These are phyloP conservation scores for Endothia cerciana DNA, from an alignment of 2,329 filamentous ascomycete species.

Conservation along the genomic window DNA sequence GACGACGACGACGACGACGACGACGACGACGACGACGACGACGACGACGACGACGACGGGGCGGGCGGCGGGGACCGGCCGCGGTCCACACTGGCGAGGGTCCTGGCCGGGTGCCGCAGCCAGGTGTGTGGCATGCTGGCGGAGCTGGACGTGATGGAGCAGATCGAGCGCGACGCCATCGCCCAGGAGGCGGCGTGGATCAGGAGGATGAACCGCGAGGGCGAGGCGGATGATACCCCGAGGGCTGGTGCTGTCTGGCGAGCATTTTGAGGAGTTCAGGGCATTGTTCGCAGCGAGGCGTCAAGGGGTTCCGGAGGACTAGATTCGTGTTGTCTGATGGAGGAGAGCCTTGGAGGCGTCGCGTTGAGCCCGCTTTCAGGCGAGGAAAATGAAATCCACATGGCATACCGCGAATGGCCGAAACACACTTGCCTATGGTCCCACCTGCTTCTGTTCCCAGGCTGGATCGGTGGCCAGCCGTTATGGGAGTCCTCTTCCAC, in stretches of 20 bases:
- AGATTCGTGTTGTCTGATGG: too few species aligned
- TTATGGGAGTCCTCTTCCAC: too few species aligned
- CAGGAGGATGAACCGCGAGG: constrained; percentile 52
- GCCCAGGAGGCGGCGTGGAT: constrained; percentile 64
- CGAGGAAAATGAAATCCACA: too few species aligned
- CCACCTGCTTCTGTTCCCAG: too few species aligned
- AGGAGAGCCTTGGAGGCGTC: too few species aligned
- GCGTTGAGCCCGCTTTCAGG: too few species aligned
- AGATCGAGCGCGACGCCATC: constrained; percentile 62
- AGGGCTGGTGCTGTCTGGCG: constrained; percentile 55
- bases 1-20: constrained; percentile 17
- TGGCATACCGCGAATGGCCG: too few species aligned
- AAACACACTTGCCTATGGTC: too few species aligned
- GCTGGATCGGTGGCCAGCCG: too few species aligned
- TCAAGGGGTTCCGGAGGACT: background rate
- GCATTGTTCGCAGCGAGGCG: background rate
- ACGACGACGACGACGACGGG: too few species aligned
- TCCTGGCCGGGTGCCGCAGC: constrained; percentile 51
- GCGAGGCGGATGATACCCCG: constrained; percentile 37
- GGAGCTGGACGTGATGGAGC: constrained; percentile 66
- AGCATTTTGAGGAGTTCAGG: constrained; percentile 34
- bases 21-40: background rate
- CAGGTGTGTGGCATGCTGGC: constrained; percentile 63
- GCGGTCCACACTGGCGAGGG: constrained; percentile 48
- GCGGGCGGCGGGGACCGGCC: constrained; percentile 32